Base-by-base conservation (phyloP, 345 rosid genomes). In the Xanthoceras sorbifolium region DNA sequence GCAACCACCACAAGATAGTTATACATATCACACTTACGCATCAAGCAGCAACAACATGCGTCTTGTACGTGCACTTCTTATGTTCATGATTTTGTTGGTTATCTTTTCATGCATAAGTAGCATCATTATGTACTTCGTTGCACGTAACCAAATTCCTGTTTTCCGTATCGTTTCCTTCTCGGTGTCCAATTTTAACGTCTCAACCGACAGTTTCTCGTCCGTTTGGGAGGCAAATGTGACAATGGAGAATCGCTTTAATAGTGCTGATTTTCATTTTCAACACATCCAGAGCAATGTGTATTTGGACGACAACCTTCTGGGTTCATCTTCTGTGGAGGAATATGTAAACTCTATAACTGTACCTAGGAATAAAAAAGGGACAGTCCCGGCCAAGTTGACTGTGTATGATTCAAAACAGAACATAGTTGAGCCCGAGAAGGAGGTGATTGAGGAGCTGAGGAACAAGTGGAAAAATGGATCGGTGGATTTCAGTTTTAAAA, bases 1-100 rank as follows among this genome's bases (percentile, higher is more conserved):
- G 22, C 87, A 90, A 3, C 84, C 89, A 17, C 81, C 88, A 25
- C 87, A 90, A 2, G 84, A 85, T 1, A 77, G 83, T 1, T 87
- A 87, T 78, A 73, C 77, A 0, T 36, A 81, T 4, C 42, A 54
- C 5, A 50, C 6, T 50, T 50, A 50, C 55, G n/a, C 55, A 17
- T 15, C 55, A 15, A 50, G 55, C 4, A 50, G 6, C 55, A 18
- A 50, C 55, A 50, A 17, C n/a, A 15, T 50, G 55, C n/a, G 55
- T 4, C 1, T 17, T 50, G 55, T 17, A 50, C 55, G 55, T 50
- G 55, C n/a, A 17, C n/a, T 50, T 50, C n/a, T 17, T 12, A 50
- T 50, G 55, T 50, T n/a, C 2, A 34, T 86, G n/a, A 36, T 87
- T 23, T 0, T 87, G 57, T 25, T 91, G 17, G 40, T 89, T 29